phyloP scores from a whole-genome alignment of 2,329 filamentous ascomycete species.

The Pseudopithomyces maydicus region DNA sequence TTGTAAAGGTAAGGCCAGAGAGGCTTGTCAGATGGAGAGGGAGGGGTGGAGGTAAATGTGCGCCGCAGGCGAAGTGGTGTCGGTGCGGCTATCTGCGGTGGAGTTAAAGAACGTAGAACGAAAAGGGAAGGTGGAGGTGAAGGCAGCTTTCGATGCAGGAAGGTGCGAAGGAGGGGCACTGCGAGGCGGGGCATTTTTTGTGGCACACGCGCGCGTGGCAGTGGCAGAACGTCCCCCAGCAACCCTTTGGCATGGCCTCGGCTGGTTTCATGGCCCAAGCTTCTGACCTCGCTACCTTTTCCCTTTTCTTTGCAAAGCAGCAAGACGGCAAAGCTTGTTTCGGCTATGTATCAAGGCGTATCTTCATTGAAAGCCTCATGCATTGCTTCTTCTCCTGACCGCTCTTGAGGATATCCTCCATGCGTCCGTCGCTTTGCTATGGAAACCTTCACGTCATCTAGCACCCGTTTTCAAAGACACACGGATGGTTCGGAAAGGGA shows the following conservation, averaged over 20 bases:
- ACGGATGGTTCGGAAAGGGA: too few relatives aligned
- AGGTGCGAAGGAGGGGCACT: slow-evolving; percentile 19
- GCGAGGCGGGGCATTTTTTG: slow-evolving; percentile 20
- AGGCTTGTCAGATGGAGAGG: slow-evolving; percentile 6
- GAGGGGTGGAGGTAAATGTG: slow-evolving; percentile 12
- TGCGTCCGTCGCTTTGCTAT: too few relatives aligned
- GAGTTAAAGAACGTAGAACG: slow-evolving; percentile 15
- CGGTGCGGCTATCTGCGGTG: slow-evolving; percentile 38
- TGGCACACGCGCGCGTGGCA: slow-evolving; percentile 3
- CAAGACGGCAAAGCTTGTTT: too few relatives aligned
- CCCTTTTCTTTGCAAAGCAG: too few relatives aligned
- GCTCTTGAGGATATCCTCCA: too few relatives aligned
- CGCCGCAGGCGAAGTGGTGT: slow-evolving; percentile 16
- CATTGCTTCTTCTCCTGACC: too few relatives aligned
- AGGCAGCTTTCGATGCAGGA: slow-evolving; percentile 7
- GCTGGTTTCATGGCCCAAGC: not conserved
- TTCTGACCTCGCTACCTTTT: not conserved
- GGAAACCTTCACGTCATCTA: too few relatives aligned
- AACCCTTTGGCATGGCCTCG: not conserved
- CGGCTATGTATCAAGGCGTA: too few relatives aligned
- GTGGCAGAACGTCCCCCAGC: slow-evolving; percentile 1
- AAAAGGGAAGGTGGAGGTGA: slow-evolving; percentile 36
- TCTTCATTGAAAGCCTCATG: too few relatives aligned
- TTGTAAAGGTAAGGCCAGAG: slow-evolving; percentile 56
- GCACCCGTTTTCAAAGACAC: too few relatives aligned